Percentiles rank a stretch among this genome's conserved stretches.
Conservation (phyloP, 208 protist genomes). For the Porcisia deanei region DNA sequence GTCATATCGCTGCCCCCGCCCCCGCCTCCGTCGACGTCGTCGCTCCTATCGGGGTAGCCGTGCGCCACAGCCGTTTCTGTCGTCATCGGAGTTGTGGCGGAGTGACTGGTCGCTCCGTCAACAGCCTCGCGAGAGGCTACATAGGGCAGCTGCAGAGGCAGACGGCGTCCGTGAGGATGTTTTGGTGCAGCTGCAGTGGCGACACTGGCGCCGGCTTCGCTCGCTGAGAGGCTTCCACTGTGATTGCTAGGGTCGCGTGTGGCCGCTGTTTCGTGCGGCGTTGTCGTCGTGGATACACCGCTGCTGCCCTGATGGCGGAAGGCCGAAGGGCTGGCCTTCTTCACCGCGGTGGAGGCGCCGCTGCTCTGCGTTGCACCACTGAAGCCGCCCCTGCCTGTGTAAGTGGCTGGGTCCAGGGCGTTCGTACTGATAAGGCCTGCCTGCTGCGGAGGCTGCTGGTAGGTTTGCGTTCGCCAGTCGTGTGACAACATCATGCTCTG, state of each 20-base stretch:
- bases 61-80: background rate
- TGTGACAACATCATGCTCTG: conserved; percentile 3
- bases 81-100: conserved; percentile 6
- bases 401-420: background rate
- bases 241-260: background rate
- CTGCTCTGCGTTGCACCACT: background rate
- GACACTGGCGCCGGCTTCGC: background rate
- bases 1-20: background rate
- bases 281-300: background rate
- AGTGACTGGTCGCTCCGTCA: background rate
- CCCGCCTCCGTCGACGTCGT: background rate
- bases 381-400: background rate
- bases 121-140: conserved; percentile 21
- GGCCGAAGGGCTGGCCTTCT: background rate
- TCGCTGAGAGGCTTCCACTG: background rate
- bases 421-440: background rate
- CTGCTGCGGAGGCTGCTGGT: conserved; percentile 8
- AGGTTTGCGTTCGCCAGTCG: background rate
- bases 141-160: conserved; percentile 20
- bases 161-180: background rate
- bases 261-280: background rate
- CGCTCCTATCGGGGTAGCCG: background rate
- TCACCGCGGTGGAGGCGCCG: background rate
- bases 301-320: background rate
- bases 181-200: background rate